phyloP scores from a whole-genome alignment of 1,139 yeast species.

The Debaryomyces fabryi region DNA sequence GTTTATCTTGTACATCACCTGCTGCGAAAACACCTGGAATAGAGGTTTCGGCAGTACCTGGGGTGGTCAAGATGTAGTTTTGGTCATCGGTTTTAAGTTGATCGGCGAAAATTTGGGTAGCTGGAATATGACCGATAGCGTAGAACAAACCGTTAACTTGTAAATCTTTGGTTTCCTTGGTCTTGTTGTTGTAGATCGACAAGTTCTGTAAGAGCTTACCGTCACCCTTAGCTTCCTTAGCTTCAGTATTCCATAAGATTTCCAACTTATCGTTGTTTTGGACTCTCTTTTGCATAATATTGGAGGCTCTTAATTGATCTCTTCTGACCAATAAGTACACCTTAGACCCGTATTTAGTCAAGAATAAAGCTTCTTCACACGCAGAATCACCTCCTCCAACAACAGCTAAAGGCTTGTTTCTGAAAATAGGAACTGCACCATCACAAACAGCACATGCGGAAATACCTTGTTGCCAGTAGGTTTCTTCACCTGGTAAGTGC shows the following conservation, averaged over 20 bases:
- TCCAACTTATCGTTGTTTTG: constrained; percentile 83
- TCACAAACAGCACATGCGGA: constrained; percentile 99
- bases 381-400: constrained; percentile 99
- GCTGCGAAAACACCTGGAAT: constrained; percentile 95
- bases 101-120: constrained; percentile 71
- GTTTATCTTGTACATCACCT: constrained; percentile 97
- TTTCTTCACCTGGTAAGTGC: constrained; percentile 92
- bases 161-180: constrained; percentile 68
- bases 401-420: constrained; percentile 96
- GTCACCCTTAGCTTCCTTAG: constrained; percentile 89
- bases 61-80: constrained; percentile 85
- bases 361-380: constrained; percentile 95
- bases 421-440: constrained; percentile 98
- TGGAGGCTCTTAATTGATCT: constrained; percentile 90
- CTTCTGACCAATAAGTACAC: constrained; percentile 92
- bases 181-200: constrained; percentile 67
- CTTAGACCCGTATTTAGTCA: constrained; percentile 96
- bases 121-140: constrained; percentile 98
- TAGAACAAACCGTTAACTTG: constrained; percentile 91
- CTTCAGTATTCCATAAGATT: constrained; percentile 83
- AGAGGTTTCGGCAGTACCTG: constrained; percentile 89
- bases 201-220: constrained; percentile 72
- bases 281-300: constrained; percentile 95
- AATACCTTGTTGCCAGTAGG: constrained; percentile 98
- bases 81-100: constrained; percentile 84